Base-by-base conservation (phyloP, 148 eudicot species). In the Cornus kousa region DNA sequence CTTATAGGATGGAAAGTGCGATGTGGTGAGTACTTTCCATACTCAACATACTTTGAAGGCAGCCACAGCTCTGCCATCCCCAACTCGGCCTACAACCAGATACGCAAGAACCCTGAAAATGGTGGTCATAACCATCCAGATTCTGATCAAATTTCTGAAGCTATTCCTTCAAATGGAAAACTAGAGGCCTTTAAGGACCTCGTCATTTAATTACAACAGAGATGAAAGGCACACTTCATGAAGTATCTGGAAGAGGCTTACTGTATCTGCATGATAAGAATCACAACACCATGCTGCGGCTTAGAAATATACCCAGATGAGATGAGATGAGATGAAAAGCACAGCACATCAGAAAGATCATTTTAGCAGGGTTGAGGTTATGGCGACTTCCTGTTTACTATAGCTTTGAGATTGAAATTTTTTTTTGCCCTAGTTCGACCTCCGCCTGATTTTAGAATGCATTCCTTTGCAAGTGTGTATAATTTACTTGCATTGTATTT, bases 41-140 rank as follows among this genome's bases (percentile, higher is more conserved):
- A 87, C 83, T 93, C 99, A 33, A 88, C 92, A 31, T 91, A 92
- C 80, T 96, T 96, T 35, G 94, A 87, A 80, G 99, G 99, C 73
- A 82, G 81, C 69, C 83, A 53, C 39, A 92, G 99, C 85, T 93
- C 98, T 75, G 87, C 84, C 60, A 87, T 85, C 32, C 78, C 86
- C 53, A 88, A 80, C 76, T 82, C 86, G 71, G 75, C 82, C 77
- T 80, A 78, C 48, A 82, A 88, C 80, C 84, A 82, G 71, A 73
- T 40, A 65, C 33, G 50, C 46, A 79, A 82, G 66, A 76, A 57
- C 70, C 74, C 89, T 46, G 90, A 84, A 80, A 89, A 93, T 77
- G 97, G 91, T n/a, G 71, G 77, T 46, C 9, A 82, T 70, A 72
- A 78, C 78, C 79, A 76, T 68, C 69, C 78, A 3, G 79, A 81